Evolutionary conservation across 176 grass and related monocot species (phyloP).

Genomic region (Oryza glaberrima): DNA sequence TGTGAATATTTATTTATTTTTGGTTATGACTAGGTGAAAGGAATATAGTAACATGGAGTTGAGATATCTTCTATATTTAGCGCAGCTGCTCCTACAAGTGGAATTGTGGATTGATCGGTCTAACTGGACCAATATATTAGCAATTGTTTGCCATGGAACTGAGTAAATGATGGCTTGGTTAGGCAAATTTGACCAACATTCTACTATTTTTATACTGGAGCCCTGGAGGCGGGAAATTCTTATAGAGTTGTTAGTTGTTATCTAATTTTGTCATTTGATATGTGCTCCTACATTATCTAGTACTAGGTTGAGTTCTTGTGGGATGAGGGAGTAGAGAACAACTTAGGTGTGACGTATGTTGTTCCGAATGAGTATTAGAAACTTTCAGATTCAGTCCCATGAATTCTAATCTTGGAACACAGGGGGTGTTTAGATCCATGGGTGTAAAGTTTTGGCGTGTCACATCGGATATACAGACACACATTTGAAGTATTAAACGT

Average conservation of each 20-base stretch:
- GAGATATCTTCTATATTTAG: not conserved
- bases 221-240: not conserved
- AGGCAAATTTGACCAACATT: not conserved
- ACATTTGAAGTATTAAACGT: no score
- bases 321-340: not conserved
- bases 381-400: not conserved
- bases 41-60: not conserved
- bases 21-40: not conserved
- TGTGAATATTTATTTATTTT: not conserved
- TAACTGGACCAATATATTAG: not conserved
- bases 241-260: not conserved
- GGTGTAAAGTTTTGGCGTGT: no score
- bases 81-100: not conserved
- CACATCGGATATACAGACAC: no score
- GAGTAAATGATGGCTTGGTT: not conserved
- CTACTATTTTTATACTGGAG: not conserved
- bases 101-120: not conserved
- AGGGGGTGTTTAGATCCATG: no score
- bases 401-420: not conserved
- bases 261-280: constrained; percentile 8
- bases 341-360: not conserved
- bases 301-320: no score
- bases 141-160: not conserved
- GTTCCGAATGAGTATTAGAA: not conserved
- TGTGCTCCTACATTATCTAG: not conserved